Percentiles rank a stretch among this genome's conserved stretches.
Evolutionary conservation across 441 rosid genomes (phyloP).

Genomic region (Eutrema salsugineum): DNA sequence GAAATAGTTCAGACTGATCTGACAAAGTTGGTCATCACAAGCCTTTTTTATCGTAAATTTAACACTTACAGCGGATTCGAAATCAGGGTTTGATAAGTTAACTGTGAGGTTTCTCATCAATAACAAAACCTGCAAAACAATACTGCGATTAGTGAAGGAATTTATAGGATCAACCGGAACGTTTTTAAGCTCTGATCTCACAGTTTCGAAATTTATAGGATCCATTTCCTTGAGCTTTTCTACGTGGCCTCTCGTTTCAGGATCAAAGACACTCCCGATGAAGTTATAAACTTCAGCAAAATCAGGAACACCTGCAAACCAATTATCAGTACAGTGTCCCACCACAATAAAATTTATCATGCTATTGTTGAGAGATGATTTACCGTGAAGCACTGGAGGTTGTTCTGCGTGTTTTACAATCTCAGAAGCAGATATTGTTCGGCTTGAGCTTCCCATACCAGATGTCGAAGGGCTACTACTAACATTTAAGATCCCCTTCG

Average conservation of each 20-base stretch:
- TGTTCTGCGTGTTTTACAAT: slow-evolving; percentile 42
- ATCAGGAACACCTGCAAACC: slow-evolving; percentile 52
- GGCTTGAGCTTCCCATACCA: slow-evolving; percentile 44
- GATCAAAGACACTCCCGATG: slow-evolving; percentile 73
- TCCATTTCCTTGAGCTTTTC: slow-evolving; percentile 74
- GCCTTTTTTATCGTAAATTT: slow-evolving; percentile 1
- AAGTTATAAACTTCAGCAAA: slow-evolving; percentile 68
- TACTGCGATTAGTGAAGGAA: background rate
- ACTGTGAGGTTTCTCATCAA: slow-evolving; percentile 66
- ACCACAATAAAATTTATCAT: background rate
- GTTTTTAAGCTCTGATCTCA: slow-evolving; percentile 33
- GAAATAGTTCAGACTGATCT: background rate
- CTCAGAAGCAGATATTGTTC: slow-evolving; percentile 40
- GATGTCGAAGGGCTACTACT: slow-evolving; percentile 42
- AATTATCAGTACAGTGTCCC: background rate
- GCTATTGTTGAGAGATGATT: background rate
- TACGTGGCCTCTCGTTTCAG: slow-evolving; percentile 43
- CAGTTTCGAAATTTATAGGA: slow-evolving; percentile 75
- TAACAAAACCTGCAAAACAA: slow-evolving; percentile 49
- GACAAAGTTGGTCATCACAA: background rate
- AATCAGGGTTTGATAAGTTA: slow-evolving; percentile 60
- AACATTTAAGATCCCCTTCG: slow-evolving; percentile 51
- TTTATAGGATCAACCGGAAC: background rate
- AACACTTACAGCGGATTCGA: slow-evolving; percentile 69
- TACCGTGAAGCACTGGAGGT: slow-evolving; percentile 64